A percentile compares a stretch with the other conserved stretches of the same genome.
Conservation (phyloP, 148 eudicot species). For the Fallopia convolvulus region DNA sequence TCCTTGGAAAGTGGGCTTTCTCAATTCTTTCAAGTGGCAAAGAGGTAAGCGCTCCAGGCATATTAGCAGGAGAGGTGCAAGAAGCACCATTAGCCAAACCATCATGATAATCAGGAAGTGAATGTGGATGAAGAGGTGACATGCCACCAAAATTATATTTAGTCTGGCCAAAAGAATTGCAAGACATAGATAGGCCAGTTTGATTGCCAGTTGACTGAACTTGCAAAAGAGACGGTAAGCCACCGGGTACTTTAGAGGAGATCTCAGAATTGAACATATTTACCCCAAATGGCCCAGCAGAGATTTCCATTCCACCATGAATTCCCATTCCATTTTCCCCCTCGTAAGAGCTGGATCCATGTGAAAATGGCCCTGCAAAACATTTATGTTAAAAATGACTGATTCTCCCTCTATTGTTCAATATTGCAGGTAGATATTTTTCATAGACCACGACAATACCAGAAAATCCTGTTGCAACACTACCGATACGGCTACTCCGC, state of each 20-base stretch:
- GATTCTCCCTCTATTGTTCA: neutral
- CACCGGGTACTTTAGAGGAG: conserved; percentile 56
- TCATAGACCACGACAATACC: conserved; percentile 24
- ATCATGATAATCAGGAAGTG: conserved; percentile 50
- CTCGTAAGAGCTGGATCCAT: conserved; percentile 34
- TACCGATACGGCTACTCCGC: conserved; percentile 35
- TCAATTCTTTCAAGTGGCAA: conserved; percentile 36
- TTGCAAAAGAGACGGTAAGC: conserved; percentile 43
- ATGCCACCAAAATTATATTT: conserved; percentile 30
- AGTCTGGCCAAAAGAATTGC: conserved; percentile 26
- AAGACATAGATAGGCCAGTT: conserved; percentile 33
- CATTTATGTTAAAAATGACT: neutral
- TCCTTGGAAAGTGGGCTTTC: conserved; percentile 33
- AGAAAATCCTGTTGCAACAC: conserved; percentile 27
- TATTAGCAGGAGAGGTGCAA: conserved; percentile 28
- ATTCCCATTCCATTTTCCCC: conserved; percentile 33
- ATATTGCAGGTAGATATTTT: neutral
- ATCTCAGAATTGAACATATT: conserved; percentile 33
- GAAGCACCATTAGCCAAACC: conserved; percentile 39
- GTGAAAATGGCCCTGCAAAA: conserved; percentile 17
- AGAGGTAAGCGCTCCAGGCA: conserved; percentile 27
- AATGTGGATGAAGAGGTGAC: conserved; percentile 46
- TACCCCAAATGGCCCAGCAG: conserved; percentile 28
- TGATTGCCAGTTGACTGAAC: conserved; percentile 41
- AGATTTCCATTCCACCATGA: conserved; percentile 21